A percentile compares a stretch with the other conserved stretches of the same genome.
Evolutionary conservation across 2,329 filamentous ascomycete species (phyloP).

Genomic region (Arachnopeziza araneosa): DNA sequence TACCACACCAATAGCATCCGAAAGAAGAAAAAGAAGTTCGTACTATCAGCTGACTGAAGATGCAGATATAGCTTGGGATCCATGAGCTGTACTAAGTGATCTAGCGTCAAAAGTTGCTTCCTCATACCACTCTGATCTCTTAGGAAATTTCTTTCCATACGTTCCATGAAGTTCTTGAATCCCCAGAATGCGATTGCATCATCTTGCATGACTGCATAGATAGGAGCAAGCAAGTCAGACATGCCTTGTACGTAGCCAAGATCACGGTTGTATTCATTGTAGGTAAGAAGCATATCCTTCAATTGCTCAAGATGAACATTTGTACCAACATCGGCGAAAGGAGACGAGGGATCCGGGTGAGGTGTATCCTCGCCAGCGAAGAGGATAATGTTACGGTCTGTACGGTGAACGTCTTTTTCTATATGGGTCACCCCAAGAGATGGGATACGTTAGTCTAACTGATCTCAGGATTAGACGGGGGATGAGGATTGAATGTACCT

Average conservation of each 20-base stretch:
- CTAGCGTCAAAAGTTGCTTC: constrained; percentile 79
- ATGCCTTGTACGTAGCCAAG: constrained; percentile 98
- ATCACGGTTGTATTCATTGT: constrained; percentile 95
- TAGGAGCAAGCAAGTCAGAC: constrained; percentile 91
- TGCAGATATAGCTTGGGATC: constrained; percentile 92
- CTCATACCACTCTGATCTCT: constrained; percentile 96
- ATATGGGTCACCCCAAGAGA: constrained; percentile 44
- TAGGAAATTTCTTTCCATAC: constrained; percentile 96
- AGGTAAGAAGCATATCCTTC: constrained; percentile 98
- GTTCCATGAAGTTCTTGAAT: constrained; percentile 92
- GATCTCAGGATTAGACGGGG: constrained; percentile 5
- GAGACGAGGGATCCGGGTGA: constrained; percentile 91
- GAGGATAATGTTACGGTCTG: constrained; percentile 89
- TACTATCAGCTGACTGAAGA: constrained; percentile 83
- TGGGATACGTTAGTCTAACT: constrained; percentile 37
- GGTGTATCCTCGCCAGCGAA: constrained; percentile 96
- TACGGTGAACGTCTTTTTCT: constrained; percentile 99
- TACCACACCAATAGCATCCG: constrained; percentile 98
- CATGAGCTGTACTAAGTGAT: constrained; percentile 94
- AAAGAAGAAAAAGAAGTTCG: constrained; percentile 99
- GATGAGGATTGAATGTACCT: constrained; percentile 47
- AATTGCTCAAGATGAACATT: constrained; percentile 98
- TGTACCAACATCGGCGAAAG: constrained; percentile 86
- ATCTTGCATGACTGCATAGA: constrained; percentile 96
- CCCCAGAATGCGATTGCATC: constrained; percentile 96